Base-by-base conservation (phyloP, 495 filamentous ascomycete species). In the Aspergillus haitiensis region DNA sequence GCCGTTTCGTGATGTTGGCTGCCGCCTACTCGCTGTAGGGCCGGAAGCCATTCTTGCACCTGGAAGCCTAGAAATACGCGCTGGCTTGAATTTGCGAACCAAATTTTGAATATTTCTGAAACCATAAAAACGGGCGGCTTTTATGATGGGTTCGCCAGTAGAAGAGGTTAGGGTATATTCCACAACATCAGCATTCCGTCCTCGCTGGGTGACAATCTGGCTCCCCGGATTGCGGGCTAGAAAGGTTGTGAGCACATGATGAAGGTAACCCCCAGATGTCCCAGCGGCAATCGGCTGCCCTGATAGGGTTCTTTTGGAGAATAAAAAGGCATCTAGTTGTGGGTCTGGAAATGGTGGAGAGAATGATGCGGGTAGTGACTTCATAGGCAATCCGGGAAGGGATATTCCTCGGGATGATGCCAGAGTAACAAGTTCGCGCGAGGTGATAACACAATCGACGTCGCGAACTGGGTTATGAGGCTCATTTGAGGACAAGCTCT, bases 21-120 rank as follows among this genome's bases (percentile, higher is more conserved):
- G 69, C 70, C 60, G 76, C 64, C 64, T 75, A 76, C 64, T 84
- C 71, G 18, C 60, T 31, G 62, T 15, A 16, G 67, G 55, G 8
- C 31, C 64, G 45, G 52, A 11, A 21, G 79, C 73, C 35, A 74
- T 74, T 60, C 79, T 88, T 7, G 83, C 88, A 10, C 91, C 91
- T 1, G 92, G 90, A 75, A 96, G 86, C 36, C 90, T 83, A 33
- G 86, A 89, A 10, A 80, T 75, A 52, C 82, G 86, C 1, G 86
- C 82, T 1, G 94, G 94, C 66, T 95, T 96, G 44, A 98, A 74
- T 57, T 88, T 85, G 6, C 94, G 84, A 32, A 98, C 95, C 13
- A 98, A 81, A 63, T 98, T 98, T 70, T 97, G 93, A 61, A 98
- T 98, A 64, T 98, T 98, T 35, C 93, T 82, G 77, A 98, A 98